phyloP scores from a whole-genome alignment of 2,329 filamentous ascomycete species.

The Colletotrichum spinosum region DNA sequence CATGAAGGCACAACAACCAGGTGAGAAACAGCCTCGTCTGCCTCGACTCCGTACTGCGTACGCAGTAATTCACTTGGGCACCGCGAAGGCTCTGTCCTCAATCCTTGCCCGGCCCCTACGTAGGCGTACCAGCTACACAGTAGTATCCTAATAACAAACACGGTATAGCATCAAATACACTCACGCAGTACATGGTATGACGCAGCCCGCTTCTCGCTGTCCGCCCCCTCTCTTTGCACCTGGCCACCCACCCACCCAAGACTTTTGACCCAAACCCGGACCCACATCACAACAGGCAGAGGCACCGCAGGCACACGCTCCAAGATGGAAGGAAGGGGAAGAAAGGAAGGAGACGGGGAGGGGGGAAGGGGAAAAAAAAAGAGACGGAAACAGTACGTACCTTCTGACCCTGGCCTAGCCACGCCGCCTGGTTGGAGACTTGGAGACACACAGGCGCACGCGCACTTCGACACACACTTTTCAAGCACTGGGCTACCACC shows the following conservation, averaged over 20 bases:
- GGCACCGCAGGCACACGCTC: no score
- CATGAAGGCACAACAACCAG: background rate
- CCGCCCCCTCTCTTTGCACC: conserved; percentile 9
- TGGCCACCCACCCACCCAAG: conserved; percentile 4
- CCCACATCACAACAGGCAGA: no score
- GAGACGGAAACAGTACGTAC: conserved; percentile 30
- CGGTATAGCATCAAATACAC: no score
- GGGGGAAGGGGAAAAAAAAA: conserved; percentile 1
- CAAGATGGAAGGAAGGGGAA: no score
- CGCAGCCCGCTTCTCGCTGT: conserved; percentile 39
- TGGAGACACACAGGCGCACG: no score
- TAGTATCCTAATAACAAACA: no score
- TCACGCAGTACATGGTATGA: conserved; percentile 34
- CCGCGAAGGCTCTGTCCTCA: conserved; percentile 48
- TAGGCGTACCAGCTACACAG: no score
- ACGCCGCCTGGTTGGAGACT: conserved; percentile 22
- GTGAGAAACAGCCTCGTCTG: conserved; percentile 33
- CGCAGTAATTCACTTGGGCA: conserved; percentile 26
- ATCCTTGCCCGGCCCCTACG: no score
- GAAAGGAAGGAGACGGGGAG: no score
- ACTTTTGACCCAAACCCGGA: no score
- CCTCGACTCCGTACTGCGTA: conserved; percentile 21
- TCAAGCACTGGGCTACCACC: no score
- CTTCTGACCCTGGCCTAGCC: conserved; percentile 17
- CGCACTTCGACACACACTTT: no score